Base-by-base conservation (phyloP, 2,329 filamentous ascomycete genomes). In the Coniochaeta hoffmannii region DNA sequence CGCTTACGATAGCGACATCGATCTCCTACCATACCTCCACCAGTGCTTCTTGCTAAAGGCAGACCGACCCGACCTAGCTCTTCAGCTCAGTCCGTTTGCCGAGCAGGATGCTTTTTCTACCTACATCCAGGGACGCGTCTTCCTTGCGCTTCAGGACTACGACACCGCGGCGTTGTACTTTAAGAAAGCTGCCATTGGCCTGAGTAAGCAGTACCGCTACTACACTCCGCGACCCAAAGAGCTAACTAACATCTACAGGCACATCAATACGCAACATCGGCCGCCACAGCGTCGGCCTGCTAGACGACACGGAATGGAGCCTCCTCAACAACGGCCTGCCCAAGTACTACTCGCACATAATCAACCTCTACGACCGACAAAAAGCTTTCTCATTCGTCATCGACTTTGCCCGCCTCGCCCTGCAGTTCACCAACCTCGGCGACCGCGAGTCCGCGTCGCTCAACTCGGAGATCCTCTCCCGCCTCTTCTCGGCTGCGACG, bases 291-390 rank as follows among this genome's bases (percentile, higher is more conserved):
- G 76, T 79, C 15, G 83, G 84, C 9, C 80, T 96, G 14, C 78
- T 97, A 22, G 85, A 88, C 54, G 83, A 90, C 24, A 83, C 86
- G 2, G 90, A 96, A 61, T 87, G 86, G 77, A 81, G 79, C 32
- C 70, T 83, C 6, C 69, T 87, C 24, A 81, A 91, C 65, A 82
- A 83, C 55, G 94, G 93, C 1, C 78, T 92, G 38, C 81, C 90
- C 5, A 85, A 82, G 59, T 99, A 97, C 72, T 95, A 95, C 69
- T 84, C 87, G 41, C 94, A 99, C 68, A 82, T 97, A 53, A 81
- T 92, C 12, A 79, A 83, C 19, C 78, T 99, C 1, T 97, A 89
- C 65, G 92, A 97, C 67, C 82, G 82, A 62, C 81, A 83, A 44
- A 88, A 86, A 62, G 85, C 87, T 0, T 89, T 89, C 68, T 88